Conservation (phyloP, 139 green algal genomes). For the Deuterostichococcus epilithicus region DNA sequence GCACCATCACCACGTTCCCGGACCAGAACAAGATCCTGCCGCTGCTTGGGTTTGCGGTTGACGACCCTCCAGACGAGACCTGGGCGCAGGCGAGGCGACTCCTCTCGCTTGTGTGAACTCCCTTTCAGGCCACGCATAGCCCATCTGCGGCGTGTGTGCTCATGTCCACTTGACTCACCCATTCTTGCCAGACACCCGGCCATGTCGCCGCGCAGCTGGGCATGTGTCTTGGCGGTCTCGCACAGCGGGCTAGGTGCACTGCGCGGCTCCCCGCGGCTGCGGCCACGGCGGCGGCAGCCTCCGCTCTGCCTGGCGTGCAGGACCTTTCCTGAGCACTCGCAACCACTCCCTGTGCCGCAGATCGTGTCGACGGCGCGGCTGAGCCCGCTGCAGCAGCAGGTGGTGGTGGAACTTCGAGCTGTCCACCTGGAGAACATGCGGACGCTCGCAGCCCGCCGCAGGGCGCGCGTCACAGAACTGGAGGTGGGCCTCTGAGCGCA, state of each 20-base stretch:
- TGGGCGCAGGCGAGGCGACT: no score
- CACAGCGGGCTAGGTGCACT: no score
- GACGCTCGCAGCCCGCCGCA: not conserved
- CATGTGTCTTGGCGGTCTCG: no score
- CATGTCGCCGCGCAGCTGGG: no score
- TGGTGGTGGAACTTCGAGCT: not conserved
- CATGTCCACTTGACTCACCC: no score
- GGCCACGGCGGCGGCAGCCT: no score
- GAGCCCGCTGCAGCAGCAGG: not conserved
- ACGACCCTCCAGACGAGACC: not conserved
- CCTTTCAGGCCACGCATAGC: no score
- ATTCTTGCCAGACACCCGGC: no score
- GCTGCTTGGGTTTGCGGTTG: not conserved
- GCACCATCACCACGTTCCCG: not conserved
- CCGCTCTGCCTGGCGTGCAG: no score
- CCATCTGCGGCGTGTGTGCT: no score
- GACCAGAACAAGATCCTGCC: slow-evolving; percentile 2
- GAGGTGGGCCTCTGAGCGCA: not conserved
- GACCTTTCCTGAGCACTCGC: no score
- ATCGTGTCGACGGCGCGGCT: not conserved
- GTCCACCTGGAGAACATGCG: not conserved
- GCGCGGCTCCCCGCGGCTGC: no score
- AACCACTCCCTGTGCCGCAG: not conserved
- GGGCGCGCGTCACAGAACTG: not conserved
- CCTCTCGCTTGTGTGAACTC: not conserved